Evolutionary conservation across 1,139 yeast species (phyloP).

Genomic region (Debaryomyces subglobosus): DNA sequence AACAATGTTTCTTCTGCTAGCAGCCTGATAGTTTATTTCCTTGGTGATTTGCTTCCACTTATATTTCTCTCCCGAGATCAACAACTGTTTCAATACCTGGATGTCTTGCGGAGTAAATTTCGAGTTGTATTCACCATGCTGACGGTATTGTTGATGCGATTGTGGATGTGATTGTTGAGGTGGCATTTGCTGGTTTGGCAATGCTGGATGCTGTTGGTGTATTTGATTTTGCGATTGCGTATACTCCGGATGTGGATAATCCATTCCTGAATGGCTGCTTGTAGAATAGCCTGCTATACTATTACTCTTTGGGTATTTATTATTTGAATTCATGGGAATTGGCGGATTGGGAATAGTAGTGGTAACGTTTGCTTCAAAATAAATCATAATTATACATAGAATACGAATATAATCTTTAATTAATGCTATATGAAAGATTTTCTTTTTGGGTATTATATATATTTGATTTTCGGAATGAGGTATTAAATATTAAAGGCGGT

Average conservation of each 20-base stretch:
- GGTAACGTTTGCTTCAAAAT: slow-evolving; percentile 24
- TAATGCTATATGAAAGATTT: background rate
- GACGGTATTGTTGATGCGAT: slow-evolving; percentile 10
- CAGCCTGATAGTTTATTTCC: slow-evolving; percentile 38
- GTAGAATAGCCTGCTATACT: background rate
- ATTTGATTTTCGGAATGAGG: background rate
- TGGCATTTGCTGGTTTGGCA: background rate
- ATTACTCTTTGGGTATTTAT: slow-evolving; percentile 1
- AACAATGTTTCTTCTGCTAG: slow-evolving; percentile 16
- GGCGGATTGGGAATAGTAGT: slow-evolving; percentile 19
- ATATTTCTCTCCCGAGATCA: slow-evolving; percentile 46
- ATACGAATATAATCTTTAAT: background rate
- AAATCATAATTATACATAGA: slow-evolving; percentile 15
- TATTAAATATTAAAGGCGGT: background rate
- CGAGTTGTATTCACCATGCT: slow-evolving; percentile 1
- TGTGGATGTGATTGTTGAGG: slow-evolving; percentile 10
- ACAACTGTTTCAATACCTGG: slow-evolving; percentile 41
- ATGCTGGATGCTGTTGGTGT: slow-evolving; percentile 3
- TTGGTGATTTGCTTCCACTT: slow-evolving; percentile 53
- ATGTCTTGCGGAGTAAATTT: slow-evolving; percentile 43
- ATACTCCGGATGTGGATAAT: slow-evolving; percentile 1
- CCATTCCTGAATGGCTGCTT: background rate
- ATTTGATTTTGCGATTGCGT: slow-evolving; percentile 4
- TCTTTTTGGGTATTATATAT: background rate
- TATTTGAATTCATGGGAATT: slow-evolving; percentile 13